These are phyloP conservation scores for Pyricularia sp. DNA, from an alignment of 2,329 filamentous ascomycete species.

Conservation along the genomic window DNA sequence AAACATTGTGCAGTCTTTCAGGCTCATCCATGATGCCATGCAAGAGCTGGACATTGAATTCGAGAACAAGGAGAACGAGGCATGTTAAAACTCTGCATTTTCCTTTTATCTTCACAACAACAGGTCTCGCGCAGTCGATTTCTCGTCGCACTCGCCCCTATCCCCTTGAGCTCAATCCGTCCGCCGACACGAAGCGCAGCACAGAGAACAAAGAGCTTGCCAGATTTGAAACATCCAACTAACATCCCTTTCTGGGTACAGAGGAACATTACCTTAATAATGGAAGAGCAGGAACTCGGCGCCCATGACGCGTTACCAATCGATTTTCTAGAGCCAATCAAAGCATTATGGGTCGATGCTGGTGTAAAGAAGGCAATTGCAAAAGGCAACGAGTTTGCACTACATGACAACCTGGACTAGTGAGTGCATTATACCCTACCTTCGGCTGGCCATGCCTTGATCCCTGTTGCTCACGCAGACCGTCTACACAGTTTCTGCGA, in stretches of 20 bases:
- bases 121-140: neutral
- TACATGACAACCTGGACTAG: slow-evolving; percentile 95
- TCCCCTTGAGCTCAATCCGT: neutral
- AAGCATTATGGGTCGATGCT: slow-evolving; percentile 70
- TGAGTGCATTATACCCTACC: slow-evolving; percentile 35
- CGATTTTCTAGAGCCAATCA: slow-evolving; percentile 74
- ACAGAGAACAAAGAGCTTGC: neutral
- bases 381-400: slow-evolving; percentile 91
- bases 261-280: slow-evolving; percentile 70
- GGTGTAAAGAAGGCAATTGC: slow-evolving; percentile 82
- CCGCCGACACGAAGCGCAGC: neutral
- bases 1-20: slow-evolving; percentile 88
- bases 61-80: slow-evolving; percentile 69
- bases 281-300: slow-evolving; percentile 73
- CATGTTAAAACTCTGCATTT: slow-evolving; percentile 30
- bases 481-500: slow-evolving; percentile 63
- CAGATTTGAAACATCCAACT: neutral
- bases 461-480: neutral
- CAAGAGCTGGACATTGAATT: slow-evolving; percentile 72
- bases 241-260: slow-evolving; percentile 24
- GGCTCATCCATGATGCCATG: slow-evolving; percentile 87
- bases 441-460: neutral
- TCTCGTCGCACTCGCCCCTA: neutral
- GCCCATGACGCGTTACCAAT: slow-evolving; percentile 71
- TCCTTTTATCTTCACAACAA: slow-evolving; percentile 4